Base-by-base conservation (phyloP, 192 early-diverging fungal genomes). In the Rhizophlyctis rosea region DNA sequence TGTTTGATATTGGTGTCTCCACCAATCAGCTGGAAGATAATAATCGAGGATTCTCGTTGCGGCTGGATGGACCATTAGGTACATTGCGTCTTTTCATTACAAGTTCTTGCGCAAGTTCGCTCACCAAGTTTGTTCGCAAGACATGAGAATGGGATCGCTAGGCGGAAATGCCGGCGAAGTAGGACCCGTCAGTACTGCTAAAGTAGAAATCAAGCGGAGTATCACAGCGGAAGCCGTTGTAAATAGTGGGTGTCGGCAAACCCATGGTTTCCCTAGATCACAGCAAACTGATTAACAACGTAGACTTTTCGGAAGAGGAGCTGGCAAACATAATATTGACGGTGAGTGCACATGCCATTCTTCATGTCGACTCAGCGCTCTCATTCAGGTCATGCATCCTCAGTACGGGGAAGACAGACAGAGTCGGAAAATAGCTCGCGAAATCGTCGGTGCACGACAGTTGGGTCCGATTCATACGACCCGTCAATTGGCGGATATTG, bases 1-100 rank as follows among this genome's bases (percentile, higher is more conserved):
- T 90, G 2, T 84, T 88, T 54, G 90, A 91, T 62, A 81, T 91
- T 64, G 90, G 90, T 47, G 76, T 91, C 11, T 86, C 80, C 47
- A 83, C 84, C 33, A 80, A 78, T 39, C 90, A 91, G 71, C 68
- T 91, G 31, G 81, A 82, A 57, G 76, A 82, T 1, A 56, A 78
- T 25, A 48, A 61, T 29, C 81, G 90, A 33, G 90, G 90, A 21
- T 91, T 91, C 64, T 87, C 87, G 0, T 85, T 83, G 67, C 67
- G 78, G 21, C 65, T 63, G 4, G 84, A 88, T 36, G 86, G 85
- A 3, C 87, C 87, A 7, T 65, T 91, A 27, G 88, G 68, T 70
- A 28, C 11, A 35, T 34, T 23, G n/a, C 18, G n/a, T 18, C 0
- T 39, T 27, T 32, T 16, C 34, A 32, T 11, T 3, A 25, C 47